Percentiles rank a stretch among this genome's conserved stretches.
Conservation (phyloP, 495 filamentous ascomycete genomes). For the Neurospora hispaniola region DNA sequence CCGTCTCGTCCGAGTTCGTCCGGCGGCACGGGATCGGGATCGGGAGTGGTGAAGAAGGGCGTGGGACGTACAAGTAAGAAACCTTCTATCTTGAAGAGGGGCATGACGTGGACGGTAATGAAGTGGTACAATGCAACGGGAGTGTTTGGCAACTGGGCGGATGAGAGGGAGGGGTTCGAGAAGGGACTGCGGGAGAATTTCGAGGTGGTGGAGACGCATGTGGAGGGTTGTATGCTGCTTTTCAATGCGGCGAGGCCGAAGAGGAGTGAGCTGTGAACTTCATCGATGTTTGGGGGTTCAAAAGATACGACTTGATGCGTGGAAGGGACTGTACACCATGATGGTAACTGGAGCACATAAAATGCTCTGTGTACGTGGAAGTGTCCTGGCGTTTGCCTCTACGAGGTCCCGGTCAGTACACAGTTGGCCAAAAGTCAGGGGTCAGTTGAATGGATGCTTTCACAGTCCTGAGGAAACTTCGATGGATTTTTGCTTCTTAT, state of each 20-base stretch:
- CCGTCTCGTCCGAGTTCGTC: constrained; percentile 11
- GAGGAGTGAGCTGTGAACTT: not conserved
- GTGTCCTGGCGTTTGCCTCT: not conserved
- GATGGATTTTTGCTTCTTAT: not conserved
- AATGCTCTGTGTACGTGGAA: not conserved
- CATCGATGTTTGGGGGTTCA: no score
- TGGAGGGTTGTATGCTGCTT: constrained; percentile 11
- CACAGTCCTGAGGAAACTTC: not conserved
- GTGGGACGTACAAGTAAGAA: not conserved
- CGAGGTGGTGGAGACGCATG: constrained; percentile 19
- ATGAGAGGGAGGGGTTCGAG: constrained; percentile 24
- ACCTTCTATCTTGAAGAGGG: not conserved
- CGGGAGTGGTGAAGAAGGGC: not conserved
- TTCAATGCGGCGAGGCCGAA: not conserved
- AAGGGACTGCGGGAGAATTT: constrained; percentile 20
- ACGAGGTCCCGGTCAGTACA: not conserved
- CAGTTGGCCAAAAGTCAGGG: not conserved
- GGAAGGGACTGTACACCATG: not conserved
- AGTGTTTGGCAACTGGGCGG: constrained; percentile 17
- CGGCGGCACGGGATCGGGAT: not conserved
- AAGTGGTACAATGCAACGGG: constrained; percentile 19
- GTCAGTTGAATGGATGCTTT: not conserved
- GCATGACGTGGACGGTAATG: constrained; percentile 21
- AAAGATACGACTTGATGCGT: not conserved
- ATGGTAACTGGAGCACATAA: not conserved